phyloP scores from a whole-genome alignment of 495 filamentous ascomycete genomes.

The Hypoxylon crocopeplum region DNA sequence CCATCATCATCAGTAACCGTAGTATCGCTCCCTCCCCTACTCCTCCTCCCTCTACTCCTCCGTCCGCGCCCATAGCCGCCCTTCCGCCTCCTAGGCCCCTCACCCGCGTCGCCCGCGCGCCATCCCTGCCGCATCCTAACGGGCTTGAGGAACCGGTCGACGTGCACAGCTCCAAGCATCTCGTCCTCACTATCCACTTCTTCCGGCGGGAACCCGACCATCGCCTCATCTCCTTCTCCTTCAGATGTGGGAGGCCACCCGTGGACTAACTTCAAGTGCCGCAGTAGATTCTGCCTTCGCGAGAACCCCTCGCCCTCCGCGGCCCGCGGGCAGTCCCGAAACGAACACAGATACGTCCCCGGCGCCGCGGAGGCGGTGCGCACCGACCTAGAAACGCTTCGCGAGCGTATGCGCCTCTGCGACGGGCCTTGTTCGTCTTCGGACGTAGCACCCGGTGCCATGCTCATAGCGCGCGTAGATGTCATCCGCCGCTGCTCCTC shows the following conservation, averaged over 20 bases:
- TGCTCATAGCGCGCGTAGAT: neutral
- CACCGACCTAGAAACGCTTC: neutral
- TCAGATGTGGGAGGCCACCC: constrained; percentile 9
- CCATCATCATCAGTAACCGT: constrained; percentile 28
- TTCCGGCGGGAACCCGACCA: constrained; percentile 18
- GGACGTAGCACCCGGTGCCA: neutral
- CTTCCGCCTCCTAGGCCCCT: constrained; percentile 18
- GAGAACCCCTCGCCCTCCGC: constrained; percentile 40
- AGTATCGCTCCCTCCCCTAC: constrained; percentile 20
- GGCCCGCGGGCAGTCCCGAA: constrained; percentile 42
- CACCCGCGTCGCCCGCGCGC: constrained; percentile 19
- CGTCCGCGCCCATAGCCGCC: neutral
- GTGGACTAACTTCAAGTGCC: constrained; percentile 51
- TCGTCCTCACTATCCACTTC: constrained; percentile 54
- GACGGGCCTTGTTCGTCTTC: constrained; percentile 13
- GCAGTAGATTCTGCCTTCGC: constrained; percentile 34
- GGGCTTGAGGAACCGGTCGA: constrained; percentile 57
- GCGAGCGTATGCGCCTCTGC: neutral
- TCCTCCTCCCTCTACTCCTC: neutral
- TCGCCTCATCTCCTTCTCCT: neutral
- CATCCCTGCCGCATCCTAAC: constrained; percentile 47
- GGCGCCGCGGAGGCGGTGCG: constrained; percentile 7
- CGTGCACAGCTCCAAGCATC: constrained; percentile 60
- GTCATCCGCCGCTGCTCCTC: neutral
- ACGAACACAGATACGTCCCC: constrained; percentile 36